Base-by-base conservation (phyloP, 2,329 filamentous ascomycete genomes). In the Epichloe aotearoae region DNA sequence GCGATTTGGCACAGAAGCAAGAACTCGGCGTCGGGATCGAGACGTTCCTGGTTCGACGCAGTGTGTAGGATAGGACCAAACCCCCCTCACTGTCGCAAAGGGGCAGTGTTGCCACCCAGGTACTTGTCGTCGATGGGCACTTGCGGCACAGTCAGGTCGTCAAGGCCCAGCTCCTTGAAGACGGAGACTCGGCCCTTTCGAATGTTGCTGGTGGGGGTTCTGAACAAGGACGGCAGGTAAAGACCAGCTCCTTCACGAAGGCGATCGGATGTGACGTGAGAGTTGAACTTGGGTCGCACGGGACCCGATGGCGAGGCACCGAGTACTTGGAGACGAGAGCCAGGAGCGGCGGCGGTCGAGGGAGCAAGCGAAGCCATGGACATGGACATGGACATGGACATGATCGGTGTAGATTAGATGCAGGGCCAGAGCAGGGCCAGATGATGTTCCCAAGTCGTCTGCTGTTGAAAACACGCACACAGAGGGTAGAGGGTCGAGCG, bases 81-180 rank as follows among this genome's bases (percentile, higher is more conserved):
- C 10, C 6, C 23, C 14, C 8, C 14, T 17, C 38, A 30, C 8
- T 20, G 46, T 34, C 23, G 26, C 38, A 42, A 15, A 8, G 23
- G 7, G 8, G 20, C 37, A 8, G 37, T 30, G 33, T 20, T 41
- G 15, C 33, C 33, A 14, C 23, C 26, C 47, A 43, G 2, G 33
- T 42, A n/a, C 15, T 50, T 45, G 1, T 48, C 19, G 36, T 48
- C 45, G n/a, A 39, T 11, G 19, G 19, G 19, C 2, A 8, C 26
- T 46, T 20, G 39, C 17, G 33, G 17, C 43, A 30, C 45, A 20
- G 51, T 36, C 36, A 7, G 40, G 49, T 69, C 65, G 46, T 68
- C 63, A 19, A 77, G 58, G 4, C 74, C 75, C 40, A 72, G 59
- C 61, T 79, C 75, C 57, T 66, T 75, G 56, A 79, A 79, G 51